Base-by-base conservation (phyloP, 2,329 filamentous ascomycete genomes). In the Diplodia mutila region DNA sequence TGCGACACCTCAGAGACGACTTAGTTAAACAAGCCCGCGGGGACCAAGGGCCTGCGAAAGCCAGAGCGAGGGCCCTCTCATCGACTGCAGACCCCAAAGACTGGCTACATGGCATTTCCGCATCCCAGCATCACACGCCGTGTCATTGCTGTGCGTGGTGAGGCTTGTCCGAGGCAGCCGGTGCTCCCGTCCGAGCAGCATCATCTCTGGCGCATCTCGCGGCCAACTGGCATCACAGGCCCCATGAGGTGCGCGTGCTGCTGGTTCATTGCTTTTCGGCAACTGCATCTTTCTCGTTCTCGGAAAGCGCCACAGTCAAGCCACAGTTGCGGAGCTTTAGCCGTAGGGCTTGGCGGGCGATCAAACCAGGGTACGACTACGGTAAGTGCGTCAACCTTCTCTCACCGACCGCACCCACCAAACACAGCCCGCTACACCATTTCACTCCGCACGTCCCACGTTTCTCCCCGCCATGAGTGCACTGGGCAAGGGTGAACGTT, bases 401-500 rank as follows among this genome's bases (percentile, higher is more conserved):
- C 27, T 7, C 39, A 21, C 23, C 57, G 16, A 25, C 57, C 25
- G 25, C 57, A 16, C 25, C 39, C 14, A 8, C 14, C 27, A 29
- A 11, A 63, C 37, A 23, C 29, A 46, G 49, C 34, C 49, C 42
- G 29, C 59, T 18, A 25, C 59, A 25, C 42, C 59, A 25, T 23
- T 18, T 61, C 34, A 11, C 67, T 29, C 39, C 39, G 18, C 52
- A 49, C 51, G 7, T 27, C n/a, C 55, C 55, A 51, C 65, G 9
- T 6, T 18, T 16, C 23, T 42, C 49, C 25, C 65, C 29, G 42
- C 46, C 68, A 80, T 79, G 77, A 70, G 76, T 81, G 86, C 76
- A 51, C 84, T 82, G 79, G 80, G 82, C 68, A 61, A 61, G 18
- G 89, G 89, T 52, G 85, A 90, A 72, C 83, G 86, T 63, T 89